Percentiles rank a stretch among this genome's conserved stretches.
phyloP scores from a whole-genome alignment of 306 rosid genomes.

The Vachellia collinsii region DNA sequence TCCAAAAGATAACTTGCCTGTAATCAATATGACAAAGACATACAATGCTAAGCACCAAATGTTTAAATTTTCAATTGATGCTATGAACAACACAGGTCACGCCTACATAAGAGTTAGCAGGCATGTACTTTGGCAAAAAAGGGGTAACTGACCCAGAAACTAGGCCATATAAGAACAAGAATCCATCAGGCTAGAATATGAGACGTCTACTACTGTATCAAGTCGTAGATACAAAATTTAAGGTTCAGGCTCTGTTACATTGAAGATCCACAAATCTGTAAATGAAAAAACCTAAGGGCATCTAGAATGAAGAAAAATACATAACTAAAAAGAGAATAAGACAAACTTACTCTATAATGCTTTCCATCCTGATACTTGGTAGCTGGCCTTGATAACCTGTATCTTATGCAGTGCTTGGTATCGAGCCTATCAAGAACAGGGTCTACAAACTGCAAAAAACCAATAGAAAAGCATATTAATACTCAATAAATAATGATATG shows the following conservation, averaged over 20 bases:
- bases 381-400: conserved; percentile 86
- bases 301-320: not conserved
- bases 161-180: not conserved
- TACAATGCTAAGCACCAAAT: not conserved
- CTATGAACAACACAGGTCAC: not conserved
- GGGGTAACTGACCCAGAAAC: not conserved
- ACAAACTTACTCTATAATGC: conserved; percentile 79
- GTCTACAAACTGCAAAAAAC: conserved; percentile 79
- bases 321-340: not conserved
- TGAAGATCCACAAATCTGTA: too few species aligned
- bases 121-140: not conserved
- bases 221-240: conserved; percentile 10
- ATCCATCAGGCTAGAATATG: not conserved
- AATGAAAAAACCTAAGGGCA: not conserved
- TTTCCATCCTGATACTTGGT: conserved; percentile 88
- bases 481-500: not conserved
- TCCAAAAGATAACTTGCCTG: not conserved
- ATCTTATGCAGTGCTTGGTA: conserved; percentile 80
- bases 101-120: not conserved
- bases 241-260: not conserved
- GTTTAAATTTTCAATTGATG: not conserved
- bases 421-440: conserved; percentile 93
- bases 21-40: not conserved
- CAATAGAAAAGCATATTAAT: conserved; percentile 31
- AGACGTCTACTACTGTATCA: not conserved